Percentiles rank a stretch among this genome's conserved stretches.
Conservation (phyloP, 148 eudicot species). For the Fallopia convolvulus region DNA sequence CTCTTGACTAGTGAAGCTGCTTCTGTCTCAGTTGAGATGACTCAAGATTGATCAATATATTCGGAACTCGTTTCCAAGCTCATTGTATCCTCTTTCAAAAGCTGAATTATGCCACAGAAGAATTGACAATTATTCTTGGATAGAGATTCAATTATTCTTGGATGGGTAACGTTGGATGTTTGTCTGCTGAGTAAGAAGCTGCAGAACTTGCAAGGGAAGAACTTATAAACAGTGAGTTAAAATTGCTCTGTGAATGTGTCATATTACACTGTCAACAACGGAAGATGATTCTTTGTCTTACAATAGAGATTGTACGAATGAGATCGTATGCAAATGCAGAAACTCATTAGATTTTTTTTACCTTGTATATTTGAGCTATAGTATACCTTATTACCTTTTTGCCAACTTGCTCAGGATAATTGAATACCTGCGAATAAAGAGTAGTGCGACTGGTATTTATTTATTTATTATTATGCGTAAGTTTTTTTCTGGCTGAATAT, state of each 20-base stretch:
- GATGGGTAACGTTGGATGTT: neutral
- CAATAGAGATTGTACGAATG: neutral
- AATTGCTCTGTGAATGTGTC: neutral
- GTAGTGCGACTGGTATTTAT: neutral
- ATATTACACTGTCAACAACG: neutral
- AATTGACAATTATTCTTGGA: neutral
- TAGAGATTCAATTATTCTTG: neutral
- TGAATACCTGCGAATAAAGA: neutral
- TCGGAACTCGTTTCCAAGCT: neutral
- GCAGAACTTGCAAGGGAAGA: neutral
- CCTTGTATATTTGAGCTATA: neutral
- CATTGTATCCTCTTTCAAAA: neutral
- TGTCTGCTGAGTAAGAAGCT: slow-evolving; percentile 9
- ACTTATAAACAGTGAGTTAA: neutral
- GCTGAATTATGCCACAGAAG: neutral
- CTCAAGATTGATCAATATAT: neutral
- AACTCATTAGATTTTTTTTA: neutral
- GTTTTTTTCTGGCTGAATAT: slow-evolving; percentile 3
- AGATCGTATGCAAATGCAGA: neutral
- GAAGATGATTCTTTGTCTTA: neutral
- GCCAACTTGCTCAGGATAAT: neutral
- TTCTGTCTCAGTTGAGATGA: neutral
- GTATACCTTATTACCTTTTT: neutral
- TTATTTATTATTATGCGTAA: neutral
- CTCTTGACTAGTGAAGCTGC: slow-evolving; percentile 42